Conservation (phyloP, 2,329 filamentous ascomycete genomes). For the Neopestalotiopsis clavispora region DNA sequence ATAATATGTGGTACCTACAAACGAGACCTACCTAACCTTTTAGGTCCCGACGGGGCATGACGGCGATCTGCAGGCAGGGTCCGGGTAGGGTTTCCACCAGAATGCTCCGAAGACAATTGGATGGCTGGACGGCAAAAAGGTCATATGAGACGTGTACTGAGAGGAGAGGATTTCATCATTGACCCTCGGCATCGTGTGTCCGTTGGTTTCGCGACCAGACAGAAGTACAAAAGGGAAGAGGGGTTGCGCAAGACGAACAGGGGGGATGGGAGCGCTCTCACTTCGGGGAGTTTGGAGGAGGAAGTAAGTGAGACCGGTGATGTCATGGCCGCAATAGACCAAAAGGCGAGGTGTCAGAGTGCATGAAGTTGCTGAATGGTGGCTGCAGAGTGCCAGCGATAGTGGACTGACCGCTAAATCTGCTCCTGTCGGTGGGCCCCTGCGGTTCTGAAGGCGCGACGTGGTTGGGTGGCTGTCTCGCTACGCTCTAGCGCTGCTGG, state of each 20-base stretch:
- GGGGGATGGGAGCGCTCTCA: background rate
- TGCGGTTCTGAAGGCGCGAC: background rate
- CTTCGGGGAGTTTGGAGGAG: background rate
- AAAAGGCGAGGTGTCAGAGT: too few relatives aligned
- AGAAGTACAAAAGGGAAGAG: background rate
- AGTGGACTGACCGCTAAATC: slow-evolving; percentile 1
- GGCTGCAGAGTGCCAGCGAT: background rate
- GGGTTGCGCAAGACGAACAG: background rate
- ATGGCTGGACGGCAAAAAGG: background rate
- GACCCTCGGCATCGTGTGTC: slow-evolving; percentile 5
- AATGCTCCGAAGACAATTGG: background rate
- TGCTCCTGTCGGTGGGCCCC: background rate
- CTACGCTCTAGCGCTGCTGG: background rate
- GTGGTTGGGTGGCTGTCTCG: slow-evolving; percentile 1
- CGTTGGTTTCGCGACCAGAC: background rate
- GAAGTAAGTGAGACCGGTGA: background rate
- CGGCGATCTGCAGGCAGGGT: slow-evolving; percentile 6
- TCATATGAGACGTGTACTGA: background rate
- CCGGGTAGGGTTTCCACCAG: background rate
- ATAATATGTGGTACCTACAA: background rate
- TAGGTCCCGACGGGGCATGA: background rate
- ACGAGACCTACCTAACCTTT: too few relatives aligned
- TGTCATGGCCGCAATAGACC: background rate
- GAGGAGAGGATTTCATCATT: slow-evolving; percentile 2
- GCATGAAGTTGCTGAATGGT: background rate